Evolutionary conservation across 495 filamentous ascomycete genomes (phyloP), one percentile per base, ranked within the genome.

Genomic region (Entonaema liquescens): DNA sequence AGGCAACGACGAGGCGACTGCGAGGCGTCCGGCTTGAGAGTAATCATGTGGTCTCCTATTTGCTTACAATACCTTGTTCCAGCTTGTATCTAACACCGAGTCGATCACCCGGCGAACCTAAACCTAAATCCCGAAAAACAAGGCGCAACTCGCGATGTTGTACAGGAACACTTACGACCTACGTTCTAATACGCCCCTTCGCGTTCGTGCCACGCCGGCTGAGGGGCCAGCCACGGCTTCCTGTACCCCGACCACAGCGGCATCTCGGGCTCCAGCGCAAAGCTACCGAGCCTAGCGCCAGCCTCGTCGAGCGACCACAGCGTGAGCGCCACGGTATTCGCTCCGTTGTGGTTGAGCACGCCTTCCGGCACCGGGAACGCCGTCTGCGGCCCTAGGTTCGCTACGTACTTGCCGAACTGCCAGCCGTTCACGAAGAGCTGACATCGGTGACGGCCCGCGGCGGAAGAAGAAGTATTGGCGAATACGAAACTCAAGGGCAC

Each of bases 391-490:
- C 92, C 92, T 55, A 93, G 80, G 47, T 92, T 85, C 65, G 84
- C 83, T 7, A 80, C 81, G 70, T 87, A 91, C 76, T 91, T 89
- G 2, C 89, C 91, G 70, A 89, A 92, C 79, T 92, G 90, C 73
- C 85, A 93, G 4, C 91, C 91, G 76, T 93, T 93, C 31, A 93
- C 89, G 70, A 82, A 94, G 21, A 92, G 75, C 80, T 88, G 85
- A 5, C 79, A 84, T 5, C 87, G 80, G 67, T 88, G 90, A 38
- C 78, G 74, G 3, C 75, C 31, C 1, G 36, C 36, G 1, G 36
- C 36, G 17, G 17, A n/a, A 5, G 2, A 2, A 11, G 64, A 31
- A 31, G 29, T 31, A 31, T 88, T 89, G 1, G 69, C 81, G 59
- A 90, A 89, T 70, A 81, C 82, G 74, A 93, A 90, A 40, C 79